These are phyloP conservation scores for Euphorbia corollata DNA, from an alignment of 441 rosid genomes.

Conservation along the genomic window DNA sequence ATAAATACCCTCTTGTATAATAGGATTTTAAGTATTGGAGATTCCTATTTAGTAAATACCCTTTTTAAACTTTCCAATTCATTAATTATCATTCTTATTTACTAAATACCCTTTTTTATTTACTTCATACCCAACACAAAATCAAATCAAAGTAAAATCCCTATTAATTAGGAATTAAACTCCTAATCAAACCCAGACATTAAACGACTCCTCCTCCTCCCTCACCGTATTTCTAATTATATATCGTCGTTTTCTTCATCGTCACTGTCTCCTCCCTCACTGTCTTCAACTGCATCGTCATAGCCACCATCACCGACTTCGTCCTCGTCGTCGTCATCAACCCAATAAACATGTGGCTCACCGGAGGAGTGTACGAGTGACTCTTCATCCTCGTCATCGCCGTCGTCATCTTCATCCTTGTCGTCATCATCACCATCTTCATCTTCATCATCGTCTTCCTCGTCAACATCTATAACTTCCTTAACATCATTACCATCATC, in stretches of 20 bases:
- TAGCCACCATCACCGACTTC: conserved; percentile 29
- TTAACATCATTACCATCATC: conserved; percentile 31
- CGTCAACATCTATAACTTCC: conserved; percentile 22
- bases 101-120: too few species aligned
- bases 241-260: conserved; percentile 27
- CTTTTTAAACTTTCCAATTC: too few species aligned
- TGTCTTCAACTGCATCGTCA: conserved; percentile 29
- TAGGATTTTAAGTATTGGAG: too few species aligned
- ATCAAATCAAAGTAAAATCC: too few species aligned
- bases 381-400: conserved; percentile 38
- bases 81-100: too few species aligned
- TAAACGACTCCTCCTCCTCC: too few species aligned
- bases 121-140: neutral
- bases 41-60: too few species aligned
- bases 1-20: too few species aligned
- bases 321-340: conserved; percentile 42
- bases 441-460: conserved; percentile 34
- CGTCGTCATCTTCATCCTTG: conserved; percentile 31
- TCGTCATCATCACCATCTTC: conserved; percentile 28
- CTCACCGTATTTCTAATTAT: too few species aligned
- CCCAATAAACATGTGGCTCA: conserved; percentile 48
- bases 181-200: too few species aligned
- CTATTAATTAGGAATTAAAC: too few species aligned
- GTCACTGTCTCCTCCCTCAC: conserved; percentile 32
- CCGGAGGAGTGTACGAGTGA: too few species aligned